These are phyloP conservation scores for Yamadazyma sp. DNA, from an alignment of 805 yeast genomes.

Conservation along the genomic window DNA sequence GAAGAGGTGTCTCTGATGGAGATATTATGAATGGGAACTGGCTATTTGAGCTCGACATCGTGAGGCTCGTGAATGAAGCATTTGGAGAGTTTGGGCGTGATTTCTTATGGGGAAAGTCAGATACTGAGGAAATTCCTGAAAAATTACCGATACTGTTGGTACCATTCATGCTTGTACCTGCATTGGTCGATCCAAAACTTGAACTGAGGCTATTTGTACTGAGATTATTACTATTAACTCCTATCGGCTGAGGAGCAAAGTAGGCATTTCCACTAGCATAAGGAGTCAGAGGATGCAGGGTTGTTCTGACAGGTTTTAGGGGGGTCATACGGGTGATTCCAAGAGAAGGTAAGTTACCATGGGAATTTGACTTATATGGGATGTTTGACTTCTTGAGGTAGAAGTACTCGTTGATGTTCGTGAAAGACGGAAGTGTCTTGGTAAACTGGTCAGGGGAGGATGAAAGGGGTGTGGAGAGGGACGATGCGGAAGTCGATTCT, in stretches of 20 bases:
- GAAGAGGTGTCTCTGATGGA: slow-evolving; percentile 49
- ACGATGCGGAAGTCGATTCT: too few species aligned
- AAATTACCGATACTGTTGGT: too few species aligned
- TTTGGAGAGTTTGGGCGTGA: slow-evolving; percentile 51
- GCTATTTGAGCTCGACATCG: slow-evolving; percentile 1
- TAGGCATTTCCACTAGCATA: slow-evolving; percentile 8
- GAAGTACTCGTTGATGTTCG: slow-evolving; percentile 36
- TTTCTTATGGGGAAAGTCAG: slow-evolving; percentile 36
- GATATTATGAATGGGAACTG: slow-evolving; percentile 26
- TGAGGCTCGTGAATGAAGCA: slow-evolving; percentile 8
- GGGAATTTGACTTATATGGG: slow-evolving; percentile 10
- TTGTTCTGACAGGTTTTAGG: slow-evolving; percentile 22
- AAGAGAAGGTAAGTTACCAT: slow-evolving; percentile 20
- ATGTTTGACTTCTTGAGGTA: slow-evolving; percentile 18
- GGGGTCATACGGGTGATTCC: slow-evolving; percentile 45
- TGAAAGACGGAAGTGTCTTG: slow-evolving; percentile 24
- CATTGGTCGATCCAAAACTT: too few species aligned
- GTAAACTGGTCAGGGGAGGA: slow-evolving; percentile 34
- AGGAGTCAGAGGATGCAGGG: slow-evolving; percentile 23
- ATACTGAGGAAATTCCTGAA: slow-evolving; percentile 40
- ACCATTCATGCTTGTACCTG: too few species aligned
- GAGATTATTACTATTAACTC: too few species aligned
- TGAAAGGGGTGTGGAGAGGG: too few species aligned
- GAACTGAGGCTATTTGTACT: too few species aligned
- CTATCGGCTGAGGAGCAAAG: slow-evolving; percentile 5